phyloP scores from a whole-genome alignment of 148 eudicot species.

The Polygonum maritimum region DNA sequence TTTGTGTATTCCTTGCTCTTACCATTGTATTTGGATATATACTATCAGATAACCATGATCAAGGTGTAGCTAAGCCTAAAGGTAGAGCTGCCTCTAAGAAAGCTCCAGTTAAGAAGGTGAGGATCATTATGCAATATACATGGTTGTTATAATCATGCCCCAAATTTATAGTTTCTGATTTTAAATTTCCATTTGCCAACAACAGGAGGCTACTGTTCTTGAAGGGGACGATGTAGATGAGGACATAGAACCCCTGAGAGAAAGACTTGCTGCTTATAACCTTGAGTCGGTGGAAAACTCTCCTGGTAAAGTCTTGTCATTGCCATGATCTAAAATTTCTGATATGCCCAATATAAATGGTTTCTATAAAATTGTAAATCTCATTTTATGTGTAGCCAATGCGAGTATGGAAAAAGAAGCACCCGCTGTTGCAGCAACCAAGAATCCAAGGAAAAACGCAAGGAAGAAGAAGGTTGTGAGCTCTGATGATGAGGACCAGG shows the following conservation, averaged over 20 bases:
- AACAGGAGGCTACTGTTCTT: neutral
- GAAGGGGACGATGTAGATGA: conserved; percentile 38
- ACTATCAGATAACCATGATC: conserved; percentile 27
- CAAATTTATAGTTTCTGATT: neutral
- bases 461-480: conserved; percentile 22
- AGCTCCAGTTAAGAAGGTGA: conserved; percentile 61
- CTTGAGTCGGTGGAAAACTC: conserved; percentile 68
- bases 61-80: conserved; percentile 37
- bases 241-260: conserved; percentile 38
- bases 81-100: conserved; percentile 55
- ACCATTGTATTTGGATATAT: neutral
- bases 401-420: conserved; percentile 31
- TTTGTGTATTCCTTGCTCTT: neutral
- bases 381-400: conserved; percentile 28
- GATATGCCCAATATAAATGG: neutral
- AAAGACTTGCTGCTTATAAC: conserved; percentile 67
- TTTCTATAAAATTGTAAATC: too few relatives aligned
- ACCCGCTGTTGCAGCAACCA: conserved; percentile 17
- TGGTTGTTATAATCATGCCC: neutral
- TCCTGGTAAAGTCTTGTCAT: conserved; percentile 39
- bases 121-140: neutral
- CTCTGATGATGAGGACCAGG: neutral
- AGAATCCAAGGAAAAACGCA: conserved; percentile 25
- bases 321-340: neutral
- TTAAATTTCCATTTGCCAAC: neutral